Conservation (phyloP, 129 eudicot species). For the Calendula officinalis region DNA sequence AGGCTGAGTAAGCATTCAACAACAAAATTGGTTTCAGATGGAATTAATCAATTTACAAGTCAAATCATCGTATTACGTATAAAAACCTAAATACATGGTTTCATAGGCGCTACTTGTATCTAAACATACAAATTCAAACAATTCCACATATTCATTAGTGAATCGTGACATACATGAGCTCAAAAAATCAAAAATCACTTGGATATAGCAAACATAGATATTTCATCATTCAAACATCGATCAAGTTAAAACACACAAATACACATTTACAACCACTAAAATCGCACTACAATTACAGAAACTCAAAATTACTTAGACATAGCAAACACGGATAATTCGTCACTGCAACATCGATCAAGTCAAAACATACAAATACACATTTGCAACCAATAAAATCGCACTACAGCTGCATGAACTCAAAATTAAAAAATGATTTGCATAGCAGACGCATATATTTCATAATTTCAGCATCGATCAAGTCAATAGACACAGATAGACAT, state of each 20-base stretch:
- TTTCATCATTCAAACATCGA: background rate
- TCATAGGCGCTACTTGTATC: no score
- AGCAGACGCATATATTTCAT: background rate
- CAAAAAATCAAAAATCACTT: background rate
- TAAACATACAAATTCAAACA: background rate
- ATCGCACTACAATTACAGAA: background rate
- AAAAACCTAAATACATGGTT: background rate
- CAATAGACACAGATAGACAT: background rate
- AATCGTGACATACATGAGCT: background rate
- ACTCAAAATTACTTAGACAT: background rate
- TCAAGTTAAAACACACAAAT: background rate
- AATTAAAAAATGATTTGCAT: no score
- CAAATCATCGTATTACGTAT: background rate
- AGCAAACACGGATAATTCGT: background rate
- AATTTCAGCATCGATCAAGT: constrained; percentile 6
- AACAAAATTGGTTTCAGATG: background rate
- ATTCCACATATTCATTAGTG: background rate
- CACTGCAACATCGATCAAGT: background rate
- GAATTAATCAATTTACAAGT: background rate
- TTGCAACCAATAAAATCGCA: no score
- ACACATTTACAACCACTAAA: background rate
- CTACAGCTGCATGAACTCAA: no score
- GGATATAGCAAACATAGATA: background rate
- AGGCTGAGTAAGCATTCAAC: background rate
- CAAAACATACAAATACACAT: background rate